Evolutionary conservation across 495 filamentous ascomycete species (phyloP).

Genomic region (Penicillium canariense): DNA sequence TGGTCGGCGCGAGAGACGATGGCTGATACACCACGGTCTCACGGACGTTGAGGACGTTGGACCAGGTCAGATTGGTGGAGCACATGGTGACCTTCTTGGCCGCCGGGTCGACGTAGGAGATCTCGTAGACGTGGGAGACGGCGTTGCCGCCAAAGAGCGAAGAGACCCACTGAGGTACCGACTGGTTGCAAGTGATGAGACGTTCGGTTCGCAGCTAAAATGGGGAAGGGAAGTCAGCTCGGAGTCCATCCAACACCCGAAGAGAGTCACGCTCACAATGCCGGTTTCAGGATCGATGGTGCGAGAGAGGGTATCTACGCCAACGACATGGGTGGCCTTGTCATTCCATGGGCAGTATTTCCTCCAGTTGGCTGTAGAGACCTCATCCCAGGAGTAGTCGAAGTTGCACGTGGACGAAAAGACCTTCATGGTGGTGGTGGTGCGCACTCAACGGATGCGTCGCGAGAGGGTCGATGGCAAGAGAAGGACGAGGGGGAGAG

Average conservation of each 20-base stretch:
- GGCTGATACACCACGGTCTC: constrained; percentile 88
- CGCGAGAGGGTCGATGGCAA: not conserved
- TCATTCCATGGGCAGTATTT: constrained; percentile 99
- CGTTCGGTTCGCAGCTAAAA: constrained; percentile 87
- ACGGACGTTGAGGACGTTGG: constrained; percentile 80
- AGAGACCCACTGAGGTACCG: constrained; percentile 81
- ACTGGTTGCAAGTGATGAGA: constrained; percentile 91
- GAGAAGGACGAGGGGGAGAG: not conserved
- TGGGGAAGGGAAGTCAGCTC: constrained; percentile 9
- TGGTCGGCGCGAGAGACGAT: constrained; percentile 42
- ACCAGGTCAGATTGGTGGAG: constrained; percentile 85
- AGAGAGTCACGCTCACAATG: constrained; percentile 57
- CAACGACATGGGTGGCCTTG: constrained; percentile 87
- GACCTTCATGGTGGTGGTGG: constrained; percentile 71
- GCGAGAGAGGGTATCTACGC: constrained; percentile 87
- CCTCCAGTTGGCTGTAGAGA: constrained; percentile 97
- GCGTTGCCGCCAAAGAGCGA: constrained; percentile 68
- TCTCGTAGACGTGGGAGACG: constrained; percentile 87
- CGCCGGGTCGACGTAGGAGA: constrained; percentile 84
- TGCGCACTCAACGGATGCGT: constrained; percentile 6
- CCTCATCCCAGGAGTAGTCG: constrained; percentile 97
- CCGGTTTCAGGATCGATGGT: constrained; percentile 76
- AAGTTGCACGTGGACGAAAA: constrained; percentile 86
- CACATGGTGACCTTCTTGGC: constrained; percentile 89
- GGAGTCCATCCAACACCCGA: not conserved